Evolutionary conservation across 192 early-diverging fungal genomes (phyloP).

Genomic region (Coemansia sp.): DNA sequence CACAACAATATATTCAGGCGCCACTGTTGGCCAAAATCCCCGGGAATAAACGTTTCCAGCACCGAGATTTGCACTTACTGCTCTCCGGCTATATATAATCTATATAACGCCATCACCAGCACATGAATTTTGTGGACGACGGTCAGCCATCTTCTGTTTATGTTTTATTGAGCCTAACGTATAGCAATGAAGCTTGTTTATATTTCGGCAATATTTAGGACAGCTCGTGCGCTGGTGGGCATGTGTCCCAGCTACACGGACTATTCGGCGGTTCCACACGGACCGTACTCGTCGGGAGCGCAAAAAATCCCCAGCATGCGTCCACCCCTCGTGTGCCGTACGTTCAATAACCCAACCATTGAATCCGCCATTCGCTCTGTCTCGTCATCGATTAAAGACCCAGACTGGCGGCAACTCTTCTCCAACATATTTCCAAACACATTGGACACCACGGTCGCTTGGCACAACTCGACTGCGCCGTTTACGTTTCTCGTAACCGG

Average conservation of each 20-base stretch:
- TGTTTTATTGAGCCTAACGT: background rate
- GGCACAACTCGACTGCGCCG: conserved; percentile 46
- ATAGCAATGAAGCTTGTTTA: background rate
- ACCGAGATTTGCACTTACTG: conserved; percentile 1
- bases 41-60: background rate
- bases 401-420: conserved; percentile 59
- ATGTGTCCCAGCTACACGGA: conserved; percentile 47
- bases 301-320: conserved; percentile 46
- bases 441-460: conserved; percentile 67
- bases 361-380: conserved; percentile 46
- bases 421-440: conserved; percentile 69
- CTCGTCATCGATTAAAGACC: conserved; percentile 47
- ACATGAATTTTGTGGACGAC: no score
- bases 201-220: background rate
- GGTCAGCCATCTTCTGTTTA: background rate
- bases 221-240: background rate
- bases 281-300: conserved; percentile 24
- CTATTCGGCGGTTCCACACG: conserved; percentile 25
- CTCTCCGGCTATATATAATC: background rate
- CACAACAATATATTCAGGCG: background rate
- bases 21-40: background rate
- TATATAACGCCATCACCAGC: background rate
- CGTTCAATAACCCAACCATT: conserved; percentile 53
- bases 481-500: conserved; percentile 70
- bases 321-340: conserved; percentile 46